Evolutionary conservation across 2,329 filamentous ascomycete genomes (phyloP).

Genomic region (Dendryphion nanum): DNA sequence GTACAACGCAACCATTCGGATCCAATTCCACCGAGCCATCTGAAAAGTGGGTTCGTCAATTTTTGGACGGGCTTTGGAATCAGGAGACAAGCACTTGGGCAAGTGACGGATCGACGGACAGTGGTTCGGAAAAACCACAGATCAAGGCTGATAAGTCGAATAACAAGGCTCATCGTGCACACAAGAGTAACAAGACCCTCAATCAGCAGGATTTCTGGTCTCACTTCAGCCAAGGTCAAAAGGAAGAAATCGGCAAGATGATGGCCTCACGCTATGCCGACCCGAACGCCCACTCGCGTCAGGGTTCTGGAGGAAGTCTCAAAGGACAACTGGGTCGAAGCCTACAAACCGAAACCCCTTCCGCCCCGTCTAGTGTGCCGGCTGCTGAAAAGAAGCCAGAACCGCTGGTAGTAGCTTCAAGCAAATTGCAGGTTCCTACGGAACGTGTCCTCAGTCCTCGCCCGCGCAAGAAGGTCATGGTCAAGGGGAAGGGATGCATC

Average conservation of each 20-base stretch:
- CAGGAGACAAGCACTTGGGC: conserved; percentile 78
- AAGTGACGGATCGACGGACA: conserved; percentile 66
- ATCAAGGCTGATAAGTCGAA: conserved; percentile 5
- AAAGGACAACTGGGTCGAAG: conserved; percentile 16
- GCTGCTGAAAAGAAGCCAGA: conserved; percentile 15
- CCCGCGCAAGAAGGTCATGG: conserved; percentile 44
- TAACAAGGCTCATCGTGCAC: conserved; percentile 40
- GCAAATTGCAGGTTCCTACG: conserved; percentile 9
- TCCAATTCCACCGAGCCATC: conserved; percentile 52
- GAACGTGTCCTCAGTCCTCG: conserved; percentile 30
- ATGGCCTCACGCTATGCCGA: conserved; percentile 42
- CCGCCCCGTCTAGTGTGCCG: conserved; percentile 16
- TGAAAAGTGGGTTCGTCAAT: conserved; percentile 83
- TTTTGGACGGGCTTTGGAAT: conserved; percentile 68
- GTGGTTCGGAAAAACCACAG: conserved; percentile 15
- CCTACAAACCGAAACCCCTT: conserved; percentile 17
- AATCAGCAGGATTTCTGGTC: conserved; percentile 53
- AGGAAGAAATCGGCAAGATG: conserved; percentile 40
- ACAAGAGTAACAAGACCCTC: conserved; percentile 47
- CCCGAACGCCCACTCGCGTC: conserved; percentile 33
- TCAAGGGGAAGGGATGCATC: conserved; percentile 47
- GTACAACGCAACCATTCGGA: conserved; percentile 25
- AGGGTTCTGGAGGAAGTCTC: conserved; percentile 21
- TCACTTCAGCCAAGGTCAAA: conserved; percentile 38
- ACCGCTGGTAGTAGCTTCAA: conserved; percentile 17